These are phyloP conservation scores for Leishmania amazonensis DNA, from an alignment of 208 protist species.

Conservation along the genomic window DNA sequence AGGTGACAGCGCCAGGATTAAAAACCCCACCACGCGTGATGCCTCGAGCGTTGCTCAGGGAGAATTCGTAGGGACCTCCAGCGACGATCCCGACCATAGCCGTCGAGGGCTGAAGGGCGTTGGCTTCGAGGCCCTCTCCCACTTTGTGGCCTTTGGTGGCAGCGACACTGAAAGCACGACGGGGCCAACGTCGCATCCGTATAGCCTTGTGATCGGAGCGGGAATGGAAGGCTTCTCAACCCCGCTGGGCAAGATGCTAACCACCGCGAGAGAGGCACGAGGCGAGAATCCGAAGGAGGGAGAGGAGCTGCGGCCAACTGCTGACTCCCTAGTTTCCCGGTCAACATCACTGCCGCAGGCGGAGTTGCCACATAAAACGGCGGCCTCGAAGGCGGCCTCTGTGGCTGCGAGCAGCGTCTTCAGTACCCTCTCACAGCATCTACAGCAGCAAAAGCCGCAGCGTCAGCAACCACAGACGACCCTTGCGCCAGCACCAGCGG, in stretches of 20 bases:
- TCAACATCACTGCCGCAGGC: not conserved
- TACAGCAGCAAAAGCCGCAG: slow-evolving; percentile 21
- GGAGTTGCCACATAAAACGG: slow-evolving; percentile 18
- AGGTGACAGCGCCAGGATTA: not conserved
- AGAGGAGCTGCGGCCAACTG: not conserved
- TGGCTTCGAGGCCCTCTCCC: slow-evolving; percentile 41
- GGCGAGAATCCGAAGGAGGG: not conserved
- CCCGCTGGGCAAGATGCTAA: not conserved
- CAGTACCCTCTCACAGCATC: slow-evolving; percentile 85
- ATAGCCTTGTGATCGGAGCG: not conserved
- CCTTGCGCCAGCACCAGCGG: not conserved
- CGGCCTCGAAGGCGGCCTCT: slow-evolving; percentile 29
- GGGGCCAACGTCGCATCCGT: not conserved
- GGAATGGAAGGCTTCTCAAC: not conserved
- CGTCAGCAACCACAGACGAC: not conserved
- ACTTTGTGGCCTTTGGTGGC: slow-evolving; percentile 50
- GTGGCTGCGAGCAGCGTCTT: slow-evolving; percentile 62
- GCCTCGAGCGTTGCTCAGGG: not conserved
- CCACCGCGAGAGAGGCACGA: too few relatives aligned
- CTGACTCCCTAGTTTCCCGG: not conserved
- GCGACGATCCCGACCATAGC: not conserved
- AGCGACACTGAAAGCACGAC: not conserved
- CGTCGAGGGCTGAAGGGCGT: slow-evolving; percentile 5
- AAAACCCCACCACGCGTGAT: not conserved
- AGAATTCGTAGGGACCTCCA: slow-evolving; percentile 11